Conservation (phyloP, 345 rosid species). For the Camelina laxa region DNA sequence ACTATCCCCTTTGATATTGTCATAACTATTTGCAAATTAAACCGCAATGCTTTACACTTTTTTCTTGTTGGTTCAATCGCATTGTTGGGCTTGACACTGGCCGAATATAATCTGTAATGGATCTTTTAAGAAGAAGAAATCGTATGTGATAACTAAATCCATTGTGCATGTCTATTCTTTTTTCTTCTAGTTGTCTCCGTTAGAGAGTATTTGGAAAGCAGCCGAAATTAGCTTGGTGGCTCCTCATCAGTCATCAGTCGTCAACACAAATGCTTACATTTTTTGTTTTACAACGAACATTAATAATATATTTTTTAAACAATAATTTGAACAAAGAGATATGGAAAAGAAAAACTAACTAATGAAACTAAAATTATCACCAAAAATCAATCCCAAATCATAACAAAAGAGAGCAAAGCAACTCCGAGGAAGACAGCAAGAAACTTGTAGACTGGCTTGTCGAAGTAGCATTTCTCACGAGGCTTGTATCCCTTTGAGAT, state of each 20-base stretch:
- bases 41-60: neutral
- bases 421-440: constrained; percentile 74
- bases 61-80: neutral
- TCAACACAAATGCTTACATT: neutral
- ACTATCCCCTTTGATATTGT: too few species aligned
- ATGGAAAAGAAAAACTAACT: neutral
- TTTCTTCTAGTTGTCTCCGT: too few species aligned
- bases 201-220: neutral
- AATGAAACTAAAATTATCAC: constrained; percentile 8
- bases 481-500: constrained; percentile 81
- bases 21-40: neutral
- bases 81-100: constrained; percentile 35
- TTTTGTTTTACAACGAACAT: neutral
- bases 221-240: neutral
- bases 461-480: constrained; percentile 51
- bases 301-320: too few species aligned
- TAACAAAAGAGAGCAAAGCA: constrained; percentile 69
- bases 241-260: neutral
- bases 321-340: neutral
- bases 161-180: neutral
- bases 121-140: neutral
- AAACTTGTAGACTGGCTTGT: constrained; percentile 74
- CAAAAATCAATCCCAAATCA: constrained; percentile 71
- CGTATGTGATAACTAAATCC: neutral
- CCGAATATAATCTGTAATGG: neutral